These are phyloP conservation scores for Angophora floribunda DNA, from an alignment of 345 rosid species.

Conservation along the genomic window DNA sequence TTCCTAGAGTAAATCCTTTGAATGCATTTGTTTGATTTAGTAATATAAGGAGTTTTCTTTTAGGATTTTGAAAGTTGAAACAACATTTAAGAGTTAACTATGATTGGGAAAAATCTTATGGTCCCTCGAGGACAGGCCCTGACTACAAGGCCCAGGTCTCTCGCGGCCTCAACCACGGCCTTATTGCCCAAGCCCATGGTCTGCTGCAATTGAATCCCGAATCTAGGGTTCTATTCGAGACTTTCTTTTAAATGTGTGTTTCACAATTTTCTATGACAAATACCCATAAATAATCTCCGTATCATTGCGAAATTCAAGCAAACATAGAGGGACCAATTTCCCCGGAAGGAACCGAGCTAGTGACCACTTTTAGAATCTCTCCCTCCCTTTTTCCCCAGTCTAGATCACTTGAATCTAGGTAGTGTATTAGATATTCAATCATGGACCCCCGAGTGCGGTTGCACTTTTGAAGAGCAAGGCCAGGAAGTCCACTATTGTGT, in stretches of 20 bases:
- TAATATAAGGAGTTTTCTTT: neutral
- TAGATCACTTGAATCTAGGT: neutral
- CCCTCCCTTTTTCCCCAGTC: neutral
- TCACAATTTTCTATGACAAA: neutral
- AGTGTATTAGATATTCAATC: neutral
- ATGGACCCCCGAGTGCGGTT: neutral
- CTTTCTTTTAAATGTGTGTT: neutral
- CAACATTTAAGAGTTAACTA: neutral
- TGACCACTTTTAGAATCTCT: neutral
- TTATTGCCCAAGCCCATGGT: neutral
- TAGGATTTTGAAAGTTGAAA: neutral
- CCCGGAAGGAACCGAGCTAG: neutral
- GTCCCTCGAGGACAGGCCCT: neutral
- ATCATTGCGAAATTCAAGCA: neutral
- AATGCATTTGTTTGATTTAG: neutral
- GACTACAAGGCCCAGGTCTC: neutral
- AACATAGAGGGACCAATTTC: neutral
- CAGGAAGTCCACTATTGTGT: neutral
- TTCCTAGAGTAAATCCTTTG: neutral
- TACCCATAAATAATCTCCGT: neutral
- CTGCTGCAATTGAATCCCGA: neutral
- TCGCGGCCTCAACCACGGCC: neutral
- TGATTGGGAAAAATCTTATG: neutral
- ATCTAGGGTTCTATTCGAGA: neutral
- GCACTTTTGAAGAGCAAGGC: neutral